These are phyloP conservation scores for Phytophthora fragariaefolia DNA, from an alignment of 352 stramenopile genomes.

Conservation along the genomic window DNA sequence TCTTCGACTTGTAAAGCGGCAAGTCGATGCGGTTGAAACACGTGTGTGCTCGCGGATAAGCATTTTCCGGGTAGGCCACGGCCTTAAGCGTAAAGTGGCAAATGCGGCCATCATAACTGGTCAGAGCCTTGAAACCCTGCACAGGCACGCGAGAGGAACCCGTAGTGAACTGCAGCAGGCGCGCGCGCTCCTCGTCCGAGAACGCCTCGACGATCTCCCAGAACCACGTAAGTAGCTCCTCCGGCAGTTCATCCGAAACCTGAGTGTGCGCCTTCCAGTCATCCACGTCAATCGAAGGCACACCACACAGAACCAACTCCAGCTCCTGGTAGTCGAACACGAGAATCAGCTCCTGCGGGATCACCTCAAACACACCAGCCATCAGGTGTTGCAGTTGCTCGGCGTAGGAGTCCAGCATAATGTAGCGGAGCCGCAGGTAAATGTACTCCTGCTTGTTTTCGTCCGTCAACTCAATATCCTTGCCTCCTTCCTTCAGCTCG, in stretches of 20 bases:
- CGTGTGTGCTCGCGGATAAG: conserved; percentile 76
- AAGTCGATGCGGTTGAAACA: conserved; percentile 89
- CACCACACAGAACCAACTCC: conserved; percentile 80
- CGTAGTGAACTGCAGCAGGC: conserved; percentile 87
- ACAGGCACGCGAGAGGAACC: conserved; percentile 87
- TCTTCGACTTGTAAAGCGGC: conserved; percentile 86
- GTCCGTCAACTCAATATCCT: conserved; percentile 91
- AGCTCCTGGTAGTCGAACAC: conserved; percentile 89
- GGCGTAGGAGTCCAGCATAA: conserved; percentile 94
- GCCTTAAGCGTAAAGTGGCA: conserved; percentile 77
- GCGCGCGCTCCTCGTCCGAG: conserved; percentile 76
- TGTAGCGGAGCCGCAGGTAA: conserved; percentile 95
- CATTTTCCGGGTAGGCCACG: conserved; percentile 61
- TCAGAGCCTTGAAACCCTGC: conserved; percentile 82
- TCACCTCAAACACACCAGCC: conserved; percentile 97
- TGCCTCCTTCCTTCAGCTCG: conserved; percentile 86
- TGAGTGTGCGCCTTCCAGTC: conserved; percentile 90
- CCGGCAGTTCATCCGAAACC: conserved; percentile 83
- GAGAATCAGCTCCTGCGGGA: conserved; percentile 89
- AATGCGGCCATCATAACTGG: conserved; percentile 84
- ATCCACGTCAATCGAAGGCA: conserved; percentile 82
- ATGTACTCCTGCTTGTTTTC: conserved; percentile 98
- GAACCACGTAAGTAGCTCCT: conserved; percentile 81
- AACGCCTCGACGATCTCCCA: conserved; percentile 80
- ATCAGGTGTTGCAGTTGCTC: conserved; percentile 94